Conservation (phyloP, 2,329 filamentous ascomycete species). For the Acrocalymma vagum region DNA sequence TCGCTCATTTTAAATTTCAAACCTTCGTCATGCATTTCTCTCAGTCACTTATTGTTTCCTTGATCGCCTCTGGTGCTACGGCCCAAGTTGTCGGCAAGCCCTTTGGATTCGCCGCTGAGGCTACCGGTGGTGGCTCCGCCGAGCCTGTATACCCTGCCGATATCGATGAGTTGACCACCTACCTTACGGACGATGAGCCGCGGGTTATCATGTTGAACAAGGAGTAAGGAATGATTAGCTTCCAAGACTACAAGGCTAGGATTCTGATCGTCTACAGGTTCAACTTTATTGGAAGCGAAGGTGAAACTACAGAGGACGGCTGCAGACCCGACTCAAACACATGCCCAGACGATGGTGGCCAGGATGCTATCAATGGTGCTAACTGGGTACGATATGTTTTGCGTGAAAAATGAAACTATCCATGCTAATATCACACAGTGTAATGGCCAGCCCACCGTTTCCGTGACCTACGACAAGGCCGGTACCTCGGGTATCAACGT, state of each 20-base stretch:
- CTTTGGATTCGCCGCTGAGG: slow-evolving; percentile 21
- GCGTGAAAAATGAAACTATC: neutral
- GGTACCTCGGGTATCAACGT: slow-evolving; percentile 39
- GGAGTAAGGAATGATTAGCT: too few relatives aligned
- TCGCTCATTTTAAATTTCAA: slow-evolving; percentile 9
- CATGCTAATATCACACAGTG: slow-evolving; percentile 5
- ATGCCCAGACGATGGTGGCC: slow-evolving; percentile 63
- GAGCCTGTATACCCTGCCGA: slow-evolving; percentile 21
- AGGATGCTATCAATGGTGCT: slow-evolving; percentile 64
- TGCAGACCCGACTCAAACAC: slow-evolving; percentile 51
- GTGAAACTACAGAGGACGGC: slow-evolving; percentile 24
- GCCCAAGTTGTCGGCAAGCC: slow-evolving; percentile 21
- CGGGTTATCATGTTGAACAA: slow-evolving; percentile 49
- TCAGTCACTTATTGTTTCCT: slow-evolving; percentile 13
- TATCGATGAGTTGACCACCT: slow-evolving; percentile 28
- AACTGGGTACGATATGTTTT: slow-evolving; percentile 18
- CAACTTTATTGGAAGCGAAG: slow-evolving; percentile 34
- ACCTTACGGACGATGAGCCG: slow-evolving; percentile 39
- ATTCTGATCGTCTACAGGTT: slow-evolving; percentile 5
- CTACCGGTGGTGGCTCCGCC: slow-evolving; percentile 24
- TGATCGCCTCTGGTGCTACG: slow-evolving; percentile 11
- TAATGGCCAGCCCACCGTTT: slow-evolving; percentile 19
- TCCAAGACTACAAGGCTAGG: too few relatives aligned
- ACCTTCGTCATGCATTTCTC: slow-evolving; percentile 12
- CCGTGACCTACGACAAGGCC: slow-evolving; percentile 43